Evolutionary conservation across 176 grass and related monocot genomes (phyloP), one percentile per base, ranked within the genome.

Genomic region (Dendrocalamus sinicus): DNA sequence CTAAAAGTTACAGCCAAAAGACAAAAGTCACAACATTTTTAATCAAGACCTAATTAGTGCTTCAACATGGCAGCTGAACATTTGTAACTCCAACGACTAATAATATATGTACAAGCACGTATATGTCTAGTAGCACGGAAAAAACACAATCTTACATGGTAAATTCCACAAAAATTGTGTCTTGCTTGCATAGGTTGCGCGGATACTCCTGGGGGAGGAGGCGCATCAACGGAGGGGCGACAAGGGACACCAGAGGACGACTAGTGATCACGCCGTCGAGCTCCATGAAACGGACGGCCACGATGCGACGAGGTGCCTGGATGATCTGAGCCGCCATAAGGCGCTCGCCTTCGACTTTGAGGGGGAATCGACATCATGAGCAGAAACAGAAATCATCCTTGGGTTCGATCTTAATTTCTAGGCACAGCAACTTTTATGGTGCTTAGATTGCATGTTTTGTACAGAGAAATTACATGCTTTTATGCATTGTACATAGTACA

Each of bases 341-440:
- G 78, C 89, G 32, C 73, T 94, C 22, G 92, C 84, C 22, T 85
- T 94, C 24, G 92, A 89, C 41, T 89, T 89, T 30, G 83, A 89
- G 9, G 52, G 37, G 8, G 65, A 70, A 3, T 19, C 8, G 4
- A 59, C 22, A 11, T 15, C 40, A 23, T 3, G 26, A 58, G 57
- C 60, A 14, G n/a, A 66, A 53, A 69, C 8, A 32, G 19, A 81
- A 81, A 1, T 16, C 28, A 35, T 7, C 26, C 19, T 45, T 43
- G 28, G 41, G 14, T 19, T 20, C 4, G 5, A 9, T 55, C 12
- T 66, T 52, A 15, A 65, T 57, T 44, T 75, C 28, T 51, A 69
- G 17, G 22, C 32, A 19, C 55, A n/a, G 9, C 3, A 14, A 4
- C 11, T 39, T 81, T 54, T 81, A 41, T 41, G 2, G 20, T 81